Percentiles rank a stretch among this genome's conserved stretches.
These are phyloP conservation scores for Puccinia horiana DNA, from an alignment of 1,284 basidiomycete genomes.

Conservation along the genomic window DNA sequence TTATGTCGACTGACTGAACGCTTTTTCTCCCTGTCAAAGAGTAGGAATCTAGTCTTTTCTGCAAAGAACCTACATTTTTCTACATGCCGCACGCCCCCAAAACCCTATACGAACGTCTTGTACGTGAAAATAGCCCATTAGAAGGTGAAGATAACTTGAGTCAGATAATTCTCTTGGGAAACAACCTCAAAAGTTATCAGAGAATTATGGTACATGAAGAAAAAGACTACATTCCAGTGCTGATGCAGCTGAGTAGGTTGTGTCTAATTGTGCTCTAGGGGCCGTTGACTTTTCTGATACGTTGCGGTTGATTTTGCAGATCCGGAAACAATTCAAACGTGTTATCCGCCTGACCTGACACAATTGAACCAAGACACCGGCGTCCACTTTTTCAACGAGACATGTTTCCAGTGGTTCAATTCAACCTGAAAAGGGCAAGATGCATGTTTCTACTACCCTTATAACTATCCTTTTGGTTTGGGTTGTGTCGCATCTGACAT, in stretches of 20 bases:
- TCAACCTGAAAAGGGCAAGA: background rate
- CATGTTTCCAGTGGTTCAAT: constrained; percentile 43
- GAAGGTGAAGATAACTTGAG: background rate
- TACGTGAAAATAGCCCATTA: constrained; percentile 2
- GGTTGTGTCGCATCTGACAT: too few species aligned
- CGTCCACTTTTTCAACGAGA: constrained; percentile 28
- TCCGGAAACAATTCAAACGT: background rate
- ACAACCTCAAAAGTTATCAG: constrained; percentile 39
- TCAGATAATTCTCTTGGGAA: constrained; percentile 24
- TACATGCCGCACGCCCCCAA: constrained; percentile 45
- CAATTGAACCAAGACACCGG: constrained; percentile 19
- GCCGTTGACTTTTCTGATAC: background rate
- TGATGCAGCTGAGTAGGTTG: constrained; percentile 8
- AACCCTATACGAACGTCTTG: constrained; percentile 24
- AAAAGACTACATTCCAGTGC: constrained; percentile 28
- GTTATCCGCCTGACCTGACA: constrained; percentile 20
- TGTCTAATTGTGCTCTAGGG: background rate
- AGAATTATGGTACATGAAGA: constrained; percentile 19
- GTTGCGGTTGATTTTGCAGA: background rate
- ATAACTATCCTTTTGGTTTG: background rate
- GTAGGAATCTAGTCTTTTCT: constrained; percentile 34
- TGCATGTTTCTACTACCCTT: background rate
- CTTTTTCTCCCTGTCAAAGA: constrained; percentile 4
- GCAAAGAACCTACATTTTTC: constrained; percentile 37
- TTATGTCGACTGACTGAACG: background rate